Percentiles rank a stretch among this genome's conserved stretches.
These are phyloP conservation scores for Taphrina flavorubra DNA, from an alignment of 1,139 yeast species.

Conservation along the genomic window DNA sequence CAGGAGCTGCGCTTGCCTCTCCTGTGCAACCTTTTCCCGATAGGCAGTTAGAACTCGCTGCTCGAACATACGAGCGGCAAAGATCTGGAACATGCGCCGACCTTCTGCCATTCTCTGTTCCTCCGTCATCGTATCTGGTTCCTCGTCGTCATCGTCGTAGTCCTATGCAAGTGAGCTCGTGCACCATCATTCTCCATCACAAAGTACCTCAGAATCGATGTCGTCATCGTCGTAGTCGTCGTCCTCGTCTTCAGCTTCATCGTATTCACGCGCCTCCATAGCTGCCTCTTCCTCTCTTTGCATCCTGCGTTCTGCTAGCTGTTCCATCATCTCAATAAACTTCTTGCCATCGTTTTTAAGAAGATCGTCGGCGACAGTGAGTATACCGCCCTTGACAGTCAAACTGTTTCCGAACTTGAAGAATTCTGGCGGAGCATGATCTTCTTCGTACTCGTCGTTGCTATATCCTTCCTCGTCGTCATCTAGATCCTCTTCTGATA, in stretches of 20 bases:
- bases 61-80: constrained; percentile 75
- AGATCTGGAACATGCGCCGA: constrained; percentile 73
- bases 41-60: constrained; percentile 73
- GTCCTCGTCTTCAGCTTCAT: constrained; percentile 53
- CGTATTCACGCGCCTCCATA: constrained; percentile 51
- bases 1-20: constrained; percentile 70
- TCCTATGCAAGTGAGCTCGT: constrained; percentile 14
- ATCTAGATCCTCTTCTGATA: constrained; percentile 40
- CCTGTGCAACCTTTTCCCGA: constrained; percentile 74
- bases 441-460: constrained; percentile 42
- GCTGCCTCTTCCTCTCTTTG: constrained; percentile 58
- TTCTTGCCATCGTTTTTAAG: constrained; percentile 74
- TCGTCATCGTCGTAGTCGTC: constrained; percentile 52
- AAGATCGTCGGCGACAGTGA: constrained; percentile 77
- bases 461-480: constrained; percentile 23
- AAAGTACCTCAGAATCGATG: constrained; percentile 47
- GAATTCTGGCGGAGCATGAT: constrained; percentile 48
- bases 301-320: constrained; percentile 65
- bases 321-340: constrained; percentile 78
- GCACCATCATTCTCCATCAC: too few species aligned
- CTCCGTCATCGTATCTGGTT: constrained; percentile 59
- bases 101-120: constrained; percentile 76
- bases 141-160: constrained; percentile 51
- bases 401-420: constrained; percentile 52
- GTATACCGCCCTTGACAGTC: constrained; percentile 56